Evolutionary conservation across 345 rosid species (phyloP), one percentile per base, ranked within the genome.

Genomic region (Gossypium longicalyx): DNA sequence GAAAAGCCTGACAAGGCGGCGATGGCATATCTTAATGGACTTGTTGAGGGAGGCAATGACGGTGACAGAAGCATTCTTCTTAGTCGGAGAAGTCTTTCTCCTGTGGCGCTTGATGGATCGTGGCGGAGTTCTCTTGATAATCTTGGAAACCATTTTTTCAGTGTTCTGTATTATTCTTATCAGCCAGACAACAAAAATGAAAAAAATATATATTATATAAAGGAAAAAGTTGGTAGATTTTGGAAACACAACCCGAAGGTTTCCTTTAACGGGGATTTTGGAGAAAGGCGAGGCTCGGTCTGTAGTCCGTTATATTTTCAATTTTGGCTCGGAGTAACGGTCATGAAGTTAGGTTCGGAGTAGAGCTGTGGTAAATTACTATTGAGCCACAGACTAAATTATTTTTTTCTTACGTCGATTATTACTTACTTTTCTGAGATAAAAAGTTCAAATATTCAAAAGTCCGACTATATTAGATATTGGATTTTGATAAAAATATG

Each of bases 301-400:
- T 52, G 56, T 52, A 52, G 56, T 34, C 45, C 22, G 78, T 71
- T 58, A 29, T 23, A 57, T 76, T 90, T 87, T 70, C 82, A 90
- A 85, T 41, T 70, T 62, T 52, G 91, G 87, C 58, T 86, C 84
- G 92, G 95, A 12, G 72, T 61, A 93, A 93, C 95, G 98, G 93
- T 87, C 81, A 70, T 41, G 51, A 65, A 51, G 70, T 47, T 74
- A 73, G 91, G 93, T 80, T 87, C 86, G 91, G 93, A 65, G 12
- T 82, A 90, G 84, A 82, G 86, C 84, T 75, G 60, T 29, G 25
- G 43, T 53, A 13, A 3, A 34, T 34, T 34, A 34, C 41, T 34
- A 34, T 5, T 34, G 41, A 34, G 41, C 41, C 41, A 5, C 7
- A 5, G 7, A 34, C 41, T 34, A 34, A 34, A 34, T 34, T 34